Base-by-base conservation (phyloP, 1,284 basidiomycete species). In the Naganishia cerealis region DNA sequence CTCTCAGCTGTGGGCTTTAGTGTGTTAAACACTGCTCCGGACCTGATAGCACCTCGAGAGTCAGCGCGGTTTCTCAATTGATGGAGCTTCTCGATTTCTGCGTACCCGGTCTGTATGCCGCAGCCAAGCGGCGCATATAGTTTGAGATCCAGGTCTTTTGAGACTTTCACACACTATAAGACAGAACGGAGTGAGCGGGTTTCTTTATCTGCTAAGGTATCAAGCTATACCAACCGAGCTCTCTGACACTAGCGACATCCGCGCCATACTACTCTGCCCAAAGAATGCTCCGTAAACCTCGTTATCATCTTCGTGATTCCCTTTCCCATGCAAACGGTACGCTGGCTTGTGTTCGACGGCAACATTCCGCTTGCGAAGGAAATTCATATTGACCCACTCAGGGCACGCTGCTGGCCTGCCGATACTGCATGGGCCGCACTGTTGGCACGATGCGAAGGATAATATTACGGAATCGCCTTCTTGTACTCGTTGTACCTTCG, bases 301-400 rank as follows among this genome's bases (percentile, higher is more conserved):
- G 12, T 52, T 48, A 12, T 57, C 56, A 2, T 4, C 42, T 7
- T 24, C 29, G 15, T 48, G 24, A 16, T 43, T 26, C 13, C 8
- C 50, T 15, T 38, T 16, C 21, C 8, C 29, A 7, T 50, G 21
- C 61, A 63, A 39, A 38, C 40, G 38, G 24, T 54, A 63, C 21
- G 50, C 61, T 24, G 61, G 36, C 6, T 40, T n/a, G 15, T 43
- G 43, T 12, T 42, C 48, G 29, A 58, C 26, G 3, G 18, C 53
- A 1, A 9, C 8, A 33, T 57, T 53, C 26, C 65, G 56, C 48
- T 67, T 58, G 15, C 65, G 42, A 2, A 57, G n/a, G 46, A 67
- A 67, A 52, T 67, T 67, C 65, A 39, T 57, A n/a, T 67, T 57
- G 12, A 53, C 50, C 65, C 65, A 67, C 10, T 67, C 65, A 10